Evolutionary conservation across 1,139 yeast species (phyloP), one percentile per base, ranked within the genome.

Genomic region (Saccharomyces hybrid): DNA sequence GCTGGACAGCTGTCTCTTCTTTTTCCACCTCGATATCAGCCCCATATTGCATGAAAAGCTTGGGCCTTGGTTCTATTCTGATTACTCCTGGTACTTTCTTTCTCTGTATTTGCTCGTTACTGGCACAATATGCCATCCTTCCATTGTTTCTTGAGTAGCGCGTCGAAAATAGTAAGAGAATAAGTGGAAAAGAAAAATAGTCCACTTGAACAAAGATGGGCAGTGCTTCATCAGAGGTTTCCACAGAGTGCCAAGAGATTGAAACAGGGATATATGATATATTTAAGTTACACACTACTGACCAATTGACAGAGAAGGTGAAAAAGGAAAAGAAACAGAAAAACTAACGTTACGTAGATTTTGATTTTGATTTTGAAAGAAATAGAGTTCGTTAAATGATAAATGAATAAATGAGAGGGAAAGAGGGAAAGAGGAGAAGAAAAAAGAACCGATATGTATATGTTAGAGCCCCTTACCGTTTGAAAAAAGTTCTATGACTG

Each of bases 401-500:
- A 9, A 24, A 38, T 38, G 44, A 38, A 38, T 38, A 38, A 38
- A 38, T 38, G 44, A 38, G 12, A 19, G 32, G 11, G 14, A 47
- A 21, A 8, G 19, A 38, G 24, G 19, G 3, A 19, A 19, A 38
- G 12, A 38, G 29, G 9, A 38, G 9, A 16, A 16, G 16, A 8
- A 2, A 38, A 16, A 16, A 38, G 9, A 16, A 38, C 26, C 26
- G 24, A 2, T 71, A 66, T 58, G 14, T 52, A 8, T 21, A 29
- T 16, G 19, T 24, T 28, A 4, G 12, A 47, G 11, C 27, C 8
- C 71, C 73, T 58, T 71, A 75, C 50, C 76, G 74, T 57, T 71
- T 70, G 51, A 78, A 73, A 48, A 74, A 61, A 31, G 72, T 67
- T 51, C 71, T 68, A 50, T 66, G 69, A 54, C 75, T 72, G 53